phyloP scores from a whole-genome alignment of 805 yeast genomes.

The Saturnispora mendoncae region DNA sequence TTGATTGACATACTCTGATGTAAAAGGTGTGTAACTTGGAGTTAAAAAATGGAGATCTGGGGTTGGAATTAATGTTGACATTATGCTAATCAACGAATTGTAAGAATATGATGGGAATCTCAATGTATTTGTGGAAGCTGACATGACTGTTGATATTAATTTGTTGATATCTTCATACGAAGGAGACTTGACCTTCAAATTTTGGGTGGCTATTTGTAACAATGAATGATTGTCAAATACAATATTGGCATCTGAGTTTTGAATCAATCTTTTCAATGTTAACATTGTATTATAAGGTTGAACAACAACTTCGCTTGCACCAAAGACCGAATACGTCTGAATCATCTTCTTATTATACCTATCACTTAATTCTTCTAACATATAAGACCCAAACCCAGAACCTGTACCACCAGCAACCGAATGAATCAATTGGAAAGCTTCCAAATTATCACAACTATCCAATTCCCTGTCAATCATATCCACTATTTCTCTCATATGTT shows the following conservation, averaged over 20 bases:
- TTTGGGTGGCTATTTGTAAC: constrained; percentile 57
- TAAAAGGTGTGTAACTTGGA: constrained; percentile 70
- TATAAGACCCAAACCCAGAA: constrained; percentile 67
- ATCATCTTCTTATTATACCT: constrained; percentile 73
- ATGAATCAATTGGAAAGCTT: constrained; percentile 85
- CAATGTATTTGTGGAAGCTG: constrained; percentile 77
- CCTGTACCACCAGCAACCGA: constrained; percentile 99
- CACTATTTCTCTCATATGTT: constrained; percentile 60
- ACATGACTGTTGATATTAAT: constrained; percentile 74
- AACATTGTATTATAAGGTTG: constrained; percentile 91
- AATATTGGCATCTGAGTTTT: constrained; percentile 69
- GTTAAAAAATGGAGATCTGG: constrained; percentile 71
- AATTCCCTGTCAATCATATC: constrained; percentile 84
- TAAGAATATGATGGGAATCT: constrained; percentile 83
- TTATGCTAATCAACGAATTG: constrained; percentile 71
- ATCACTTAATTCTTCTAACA: constrained; percentile 73
- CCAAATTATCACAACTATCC: constrained; percentile 81
- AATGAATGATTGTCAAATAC: constrained; percentile 89
- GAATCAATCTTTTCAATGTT: constrained; percentile 72
- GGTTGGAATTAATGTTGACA: constrained; percentile 77
- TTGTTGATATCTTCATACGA: constrained; percentile 77
- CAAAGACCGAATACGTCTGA: constrained; percentile 81
- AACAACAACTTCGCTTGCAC: constrained; percentile 92
- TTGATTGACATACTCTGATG: constrained; percentile 42
- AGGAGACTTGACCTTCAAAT: constrained; percentile 47